Conservation (phyloP, 768 basidiomycete genomes). For the Mycena albidolilacea region DNA sequence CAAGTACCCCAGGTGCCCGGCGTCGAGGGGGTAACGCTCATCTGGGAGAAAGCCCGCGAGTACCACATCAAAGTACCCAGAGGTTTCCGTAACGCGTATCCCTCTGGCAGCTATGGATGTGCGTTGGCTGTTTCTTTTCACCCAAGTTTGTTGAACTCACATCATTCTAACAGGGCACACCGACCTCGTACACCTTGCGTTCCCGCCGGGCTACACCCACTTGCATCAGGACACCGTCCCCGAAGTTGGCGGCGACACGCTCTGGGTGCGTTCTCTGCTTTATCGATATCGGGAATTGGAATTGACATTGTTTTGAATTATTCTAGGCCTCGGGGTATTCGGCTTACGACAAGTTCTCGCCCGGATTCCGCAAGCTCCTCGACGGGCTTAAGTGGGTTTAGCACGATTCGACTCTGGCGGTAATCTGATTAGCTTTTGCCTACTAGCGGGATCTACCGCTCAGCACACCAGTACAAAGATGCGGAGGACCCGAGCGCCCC, state of each 20-base stretch:
- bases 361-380: slow-evolving; percentile 49
- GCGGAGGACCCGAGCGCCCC: slow-evolving; percentile 52
- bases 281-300: neutral
- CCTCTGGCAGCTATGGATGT: slow-evolving; percentile 38
- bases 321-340: slow-evolving; percentile 48
- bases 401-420: neutral
- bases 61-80: slow-evolving; percentile 7
- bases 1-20: slow-evolving; percentile 41
- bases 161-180: slow-evolving; percentile 36
- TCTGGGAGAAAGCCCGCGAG: slow-evolving; percentile 34
- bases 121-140: neutral
- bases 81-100: slow-evolving; percentile 36
- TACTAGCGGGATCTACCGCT: slow-evolving; percentile 48
- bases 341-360: slow-evolving; percentile 59
- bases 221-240: slow-evolving; percentile 42
- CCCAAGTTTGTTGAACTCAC: neutral
- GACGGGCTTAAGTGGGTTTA: slow-evolving; percentile 45
- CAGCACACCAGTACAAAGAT: slow-evolving; percentile 38
- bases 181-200: slow-evolving; percentile 40
- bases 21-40: slow-evolving; percentile 38
- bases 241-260: slow-evolving; percentile 41
- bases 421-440: neutral
- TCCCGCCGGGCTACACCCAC: slow-evolving; percentile 42
- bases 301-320: neutral
- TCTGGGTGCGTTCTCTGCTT: slow-evolving; percentile 35